Percentiles rank a stretch among this genome's conserved stretches.
Conservation (phyloP, 192 early-diverging fungal genomes). For the Entomortierella parvispora region DNA sequence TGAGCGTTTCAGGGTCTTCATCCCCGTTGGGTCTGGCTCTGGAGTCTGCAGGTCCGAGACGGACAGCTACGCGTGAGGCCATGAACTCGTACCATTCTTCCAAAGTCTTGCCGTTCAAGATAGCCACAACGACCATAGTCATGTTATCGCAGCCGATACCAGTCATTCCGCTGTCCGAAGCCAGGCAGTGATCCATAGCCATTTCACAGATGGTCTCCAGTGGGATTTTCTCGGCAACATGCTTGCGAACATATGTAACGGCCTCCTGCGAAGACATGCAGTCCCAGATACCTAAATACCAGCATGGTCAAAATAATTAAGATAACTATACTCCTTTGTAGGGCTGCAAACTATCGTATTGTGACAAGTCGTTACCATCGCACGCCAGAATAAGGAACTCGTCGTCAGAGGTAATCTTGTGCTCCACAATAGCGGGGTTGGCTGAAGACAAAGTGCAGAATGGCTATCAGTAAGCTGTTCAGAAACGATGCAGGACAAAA, state of each 20-base stretch:
- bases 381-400: slow-evolving; percentile 97
- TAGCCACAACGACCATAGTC: slow-evolving; percentile 92
- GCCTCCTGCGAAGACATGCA: slow-evolving; percentile 92
- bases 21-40: slow-evolving; percentile 28
- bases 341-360: neutral
- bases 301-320: neutral
- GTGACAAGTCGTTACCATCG: slow-evolving; percentile 76
- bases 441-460: slow-evolving; percentile 46
- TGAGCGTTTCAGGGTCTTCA: slow-evolving; percentile 30
- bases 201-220: slow-evolving; percentile 78
- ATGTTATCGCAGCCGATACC: slow-evolving; percentile 99
- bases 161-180: slow-evolving; percentile 85
- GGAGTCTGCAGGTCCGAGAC: slow-evolving; percentile 20
- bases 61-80: slow-evolving; percentile 25
- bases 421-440: slow-evolving; percentile 84
- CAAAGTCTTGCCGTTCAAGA: slow-evolving; percentile 80
- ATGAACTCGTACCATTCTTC: slow-evolving; percentile 81
- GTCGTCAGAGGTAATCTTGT: slow-evolving; percentile 69
- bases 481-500: neutral
- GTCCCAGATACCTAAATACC: slow-evolving; percentile 92
- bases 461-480: no score
- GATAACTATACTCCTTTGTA: no score
- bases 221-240: slow-evolving; percentile 31
- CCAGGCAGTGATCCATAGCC: slow-evolving; percentile 93
- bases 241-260: slow-evolving; percentile 82